These are phyloP conservation scores for Fistulinella prunicolor DNA, from an alignment of 768 basidiomycete genomes.

Conservation along the genomic window DNA sequence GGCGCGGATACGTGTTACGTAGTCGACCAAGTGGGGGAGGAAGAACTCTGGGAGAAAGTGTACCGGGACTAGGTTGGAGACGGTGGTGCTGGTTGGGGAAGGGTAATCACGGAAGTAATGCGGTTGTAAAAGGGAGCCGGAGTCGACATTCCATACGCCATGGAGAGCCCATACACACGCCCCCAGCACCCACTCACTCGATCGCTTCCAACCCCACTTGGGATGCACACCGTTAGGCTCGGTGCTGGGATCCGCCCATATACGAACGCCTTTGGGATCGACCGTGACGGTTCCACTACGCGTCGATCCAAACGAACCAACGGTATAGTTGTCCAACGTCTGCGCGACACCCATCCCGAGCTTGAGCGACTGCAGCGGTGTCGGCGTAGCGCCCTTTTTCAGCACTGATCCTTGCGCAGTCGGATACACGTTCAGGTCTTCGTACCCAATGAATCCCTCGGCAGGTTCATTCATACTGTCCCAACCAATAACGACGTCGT, in stretches of 20 bases:
- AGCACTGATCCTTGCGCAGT: conserved; percentile 64
- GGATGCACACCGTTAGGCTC: conserved; percentile 55
- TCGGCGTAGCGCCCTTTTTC: conserved; percentile 86
- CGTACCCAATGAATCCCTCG: conserved; percentile 69
- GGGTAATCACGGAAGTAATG: conserved; percentile 70
- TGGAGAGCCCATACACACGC: conserved; percentile 86
- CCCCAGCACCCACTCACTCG: conserved; percentile 69
- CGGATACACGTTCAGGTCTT: conserved; percentile 65
- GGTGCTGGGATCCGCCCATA: conserved; percentile 66
- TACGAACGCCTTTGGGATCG: conserved; percentile 76
- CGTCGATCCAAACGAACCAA: conserved; percentile 75
- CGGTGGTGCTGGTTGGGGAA: background rate
- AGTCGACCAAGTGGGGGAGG: conserved; percentile 64
- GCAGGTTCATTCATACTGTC: conserved; percentile 95
- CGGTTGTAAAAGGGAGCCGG: conserved; percentile 61
- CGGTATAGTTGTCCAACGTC: conserved; percentile 79
- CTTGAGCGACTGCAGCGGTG: conserved; percentile 76
- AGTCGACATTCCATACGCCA: conserved; percentile 81
- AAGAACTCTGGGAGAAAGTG: conserved; percentile 80
- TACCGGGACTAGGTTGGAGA: conserved; percentile 36
- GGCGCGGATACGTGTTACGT: conserved; percentile 53
- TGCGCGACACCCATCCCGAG: conserved; percentile 87
- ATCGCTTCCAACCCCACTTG: conserved; percentile 84
- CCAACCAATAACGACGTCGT: conserved; percentile 94
- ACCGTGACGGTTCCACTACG: conserved; percentile 72